phyloP scores from a whole-genome alignment of 2,329 filamentous ascomycete species.

The Penicillium sp. region DNA sequence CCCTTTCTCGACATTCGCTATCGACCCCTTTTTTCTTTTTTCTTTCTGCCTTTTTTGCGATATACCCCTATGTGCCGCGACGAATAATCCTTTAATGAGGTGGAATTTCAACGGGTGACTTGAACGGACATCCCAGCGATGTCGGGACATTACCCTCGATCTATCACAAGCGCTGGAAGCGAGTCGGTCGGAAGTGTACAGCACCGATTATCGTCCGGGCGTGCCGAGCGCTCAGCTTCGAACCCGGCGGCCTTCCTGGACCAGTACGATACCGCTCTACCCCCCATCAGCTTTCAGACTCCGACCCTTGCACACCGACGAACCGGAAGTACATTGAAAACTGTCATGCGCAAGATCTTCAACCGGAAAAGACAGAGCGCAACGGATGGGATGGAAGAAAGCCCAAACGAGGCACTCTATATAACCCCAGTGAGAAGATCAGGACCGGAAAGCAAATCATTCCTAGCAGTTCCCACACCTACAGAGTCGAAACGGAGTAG shows the following conservation, averaged over 20 bases:
- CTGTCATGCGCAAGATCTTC: conserved; percentile 48
- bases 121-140: conserved; percentile 6
- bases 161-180: conserved; percentile 22
- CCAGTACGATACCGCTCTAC: conserved; percentile 32
- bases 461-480: conserved; percentile 26
- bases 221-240: conserved; percentile 17
- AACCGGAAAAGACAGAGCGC: conserved; percentile 40
- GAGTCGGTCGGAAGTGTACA: conserved; percentile 15
- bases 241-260: conserved; percentile 16
- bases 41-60: conserved; percentile 8
- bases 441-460: conserved; percentile 21
- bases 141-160: conserved; percentile 14
- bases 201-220: conserved; percentile 11
- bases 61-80: conserved; percentile 19
- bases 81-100: conserved; percentile 21
- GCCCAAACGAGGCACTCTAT: conserved; percentile 19
- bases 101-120: background rate
- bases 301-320: conserved; percentile 35
- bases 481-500: conserved; percentile 24
- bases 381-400: conserved; percentile 30
- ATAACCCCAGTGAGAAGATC: conserved; percentile 10
- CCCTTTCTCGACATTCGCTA: conserved; percentile 16
- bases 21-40: background rate
- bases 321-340: conserved; percentile 43
- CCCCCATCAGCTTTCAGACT: conserved; percentile 29